Conservation (phyloP, 179 eudicot genomes). For the Carnegiea gigantea region DNA sequence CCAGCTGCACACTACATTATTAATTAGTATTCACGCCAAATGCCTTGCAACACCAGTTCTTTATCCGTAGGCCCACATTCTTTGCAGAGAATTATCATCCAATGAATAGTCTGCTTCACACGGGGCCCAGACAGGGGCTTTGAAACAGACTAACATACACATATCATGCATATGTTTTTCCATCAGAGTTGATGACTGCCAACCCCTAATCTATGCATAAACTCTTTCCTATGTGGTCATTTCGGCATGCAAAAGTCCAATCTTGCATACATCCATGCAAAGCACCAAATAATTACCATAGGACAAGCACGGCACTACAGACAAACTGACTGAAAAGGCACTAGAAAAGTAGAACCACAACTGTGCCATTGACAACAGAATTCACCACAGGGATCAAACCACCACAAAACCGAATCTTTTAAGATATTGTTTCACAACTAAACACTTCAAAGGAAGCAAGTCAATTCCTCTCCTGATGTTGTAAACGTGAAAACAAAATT, state of each 20-base stretch:
- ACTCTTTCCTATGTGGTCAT: not conserved
- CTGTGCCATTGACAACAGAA: not conserved
- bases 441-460: not conserved
- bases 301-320: not conserved
- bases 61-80: constrained; percentile 4
- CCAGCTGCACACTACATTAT: constrained; percentile 17
- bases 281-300: not conserved
- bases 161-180: not conserved
- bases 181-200: not conserved
- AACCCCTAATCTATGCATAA: not conserved
- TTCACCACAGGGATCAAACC: not conserved
- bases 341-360: not conserved
- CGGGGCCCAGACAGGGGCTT: not conserved
- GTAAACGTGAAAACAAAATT: not conserved
- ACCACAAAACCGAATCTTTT: not conserved
- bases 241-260: not conserved
- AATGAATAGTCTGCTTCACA: not conserved
- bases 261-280: not conserved
- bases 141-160: not conserved
- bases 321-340: not conserved
- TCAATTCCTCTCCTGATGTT: not conserved
- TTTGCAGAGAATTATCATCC: constrained; percentile 6
- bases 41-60: constrained; percentile 5
- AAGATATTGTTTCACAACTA: not conserved
- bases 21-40: constrained; percentile 12